phyloP scores from a whole-genome alignment of 768 basidiomycete species.

The Russula dissimulans region DNA sequence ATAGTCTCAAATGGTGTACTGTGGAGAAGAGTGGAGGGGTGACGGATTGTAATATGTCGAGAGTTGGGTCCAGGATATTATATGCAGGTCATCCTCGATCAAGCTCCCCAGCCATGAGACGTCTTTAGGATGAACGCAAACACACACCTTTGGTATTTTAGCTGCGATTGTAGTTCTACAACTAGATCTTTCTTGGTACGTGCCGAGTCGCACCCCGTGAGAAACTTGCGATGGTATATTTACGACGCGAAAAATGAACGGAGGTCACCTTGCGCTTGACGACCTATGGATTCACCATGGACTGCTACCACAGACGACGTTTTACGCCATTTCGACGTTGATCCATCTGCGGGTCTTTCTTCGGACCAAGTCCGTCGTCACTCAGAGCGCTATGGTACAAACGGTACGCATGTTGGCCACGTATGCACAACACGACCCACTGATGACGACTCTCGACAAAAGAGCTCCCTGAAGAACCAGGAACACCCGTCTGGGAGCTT shows the following conservation, averaged over 20 bases:
- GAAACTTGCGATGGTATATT: too few relatives aligned
- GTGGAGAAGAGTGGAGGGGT: background rate
- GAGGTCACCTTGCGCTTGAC: background rate
- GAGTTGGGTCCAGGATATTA: background rate
- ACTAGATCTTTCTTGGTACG: background rate
- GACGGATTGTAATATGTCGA: background rate
- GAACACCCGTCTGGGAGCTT: constrained; percentile 88
- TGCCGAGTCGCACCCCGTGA: too few relatives aligned
- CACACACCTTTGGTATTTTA: background rate
- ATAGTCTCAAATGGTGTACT: background rate
- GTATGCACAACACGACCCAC: background rate
- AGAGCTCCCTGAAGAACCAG: constrained; percentile 90
- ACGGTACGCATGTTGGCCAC: constrained; percentile 5
- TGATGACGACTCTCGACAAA: background rate
- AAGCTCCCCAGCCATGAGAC: background rate
- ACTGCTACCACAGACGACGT: background rate
- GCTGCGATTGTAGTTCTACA: constrained; percentile 12
- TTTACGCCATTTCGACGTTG: background rate
- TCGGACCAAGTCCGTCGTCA: constrained; percentile 1
- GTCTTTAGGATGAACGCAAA: background rate
- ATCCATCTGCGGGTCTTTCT: background rate
- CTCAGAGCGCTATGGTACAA: constrained; percentile 15
- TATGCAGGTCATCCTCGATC: background rate
- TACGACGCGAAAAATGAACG: too few relatives aligned
- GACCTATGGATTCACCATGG: constrained; percentile 11